phyloP scores from a whole-genome alignment of 371 early-diverging fungal genomes.

The Mortierella sp. region DNA sequence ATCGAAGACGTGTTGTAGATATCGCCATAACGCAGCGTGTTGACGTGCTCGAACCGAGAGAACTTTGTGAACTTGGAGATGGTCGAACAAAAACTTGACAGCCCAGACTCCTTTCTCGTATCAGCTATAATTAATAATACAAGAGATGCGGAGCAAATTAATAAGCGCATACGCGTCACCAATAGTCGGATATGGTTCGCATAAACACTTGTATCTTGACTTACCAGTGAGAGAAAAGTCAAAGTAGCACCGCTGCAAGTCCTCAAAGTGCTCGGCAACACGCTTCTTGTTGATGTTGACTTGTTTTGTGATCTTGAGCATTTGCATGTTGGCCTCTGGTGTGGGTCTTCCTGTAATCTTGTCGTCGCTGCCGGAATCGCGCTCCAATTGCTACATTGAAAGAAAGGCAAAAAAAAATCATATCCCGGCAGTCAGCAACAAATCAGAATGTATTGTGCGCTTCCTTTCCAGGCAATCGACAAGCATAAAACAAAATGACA shows the following conservation, averaged over 20 bases:
- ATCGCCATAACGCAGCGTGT: slow-evolving; percentile 85
- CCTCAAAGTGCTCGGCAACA: slow-evolving; percentile 76
- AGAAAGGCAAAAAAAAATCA: background rate
- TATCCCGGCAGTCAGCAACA: too few species aligned
- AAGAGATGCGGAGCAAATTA: slow-evolving; percentile 8
- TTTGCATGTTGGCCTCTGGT: slow-evolving; percentile 22
- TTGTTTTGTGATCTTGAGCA: slow-evolving; percentile 29
- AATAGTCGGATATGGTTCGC: background rate
- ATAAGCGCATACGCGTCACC: background rate
- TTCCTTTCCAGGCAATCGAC: background rate
- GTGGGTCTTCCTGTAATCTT: slow-evolving; percentile 12
- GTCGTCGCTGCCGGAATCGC: slow-evolving; percentile 24
- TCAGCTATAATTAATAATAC: slow-evolving; percentile 27
- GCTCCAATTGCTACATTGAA: slow-evolving; percentile 30
- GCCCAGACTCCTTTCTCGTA: slow-evolving; percentile 39
- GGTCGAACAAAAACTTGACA: slow-evolving; percentile 70
- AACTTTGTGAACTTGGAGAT: slow-evolving; percentile 78
- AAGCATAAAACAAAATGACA: background rate
- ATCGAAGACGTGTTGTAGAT: slow-evolving; percentile 77
- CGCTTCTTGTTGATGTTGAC: slow-evolving; percentile 57
- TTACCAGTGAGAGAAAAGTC: slow-evolving; percentile 48
- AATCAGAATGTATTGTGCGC: background rate
- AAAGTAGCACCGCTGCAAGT: slow-evolving; percentile 80
- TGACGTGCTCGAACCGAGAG: slow-evolving; percentile 75
- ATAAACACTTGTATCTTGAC: background rate